These are phyloP conservation scores for Russula earlei DNA, from an alignment of 768 basidiomycete species.

Conservation along the genomic window DNA sequence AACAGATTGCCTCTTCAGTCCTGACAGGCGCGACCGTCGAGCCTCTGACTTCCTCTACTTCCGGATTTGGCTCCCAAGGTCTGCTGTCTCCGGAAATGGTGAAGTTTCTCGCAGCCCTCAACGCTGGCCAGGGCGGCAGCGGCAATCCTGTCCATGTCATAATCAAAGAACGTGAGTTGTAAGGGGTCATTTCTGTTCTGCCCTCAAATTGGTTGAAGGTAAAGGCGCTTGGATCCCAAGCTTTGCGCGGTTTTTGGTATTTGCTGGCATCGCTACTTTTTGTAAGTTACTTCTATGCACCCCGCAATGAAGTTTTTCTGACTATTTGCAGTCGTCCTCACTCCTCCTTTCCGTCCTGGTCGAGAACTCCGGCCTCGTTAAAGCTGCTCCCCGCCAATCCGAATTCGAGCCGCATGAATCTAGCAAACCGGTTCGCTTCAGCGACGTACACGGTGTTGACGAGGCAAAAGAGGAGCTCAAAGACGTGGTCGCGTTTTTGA, in stretches of 20 bases:
- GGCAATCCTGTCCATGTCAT: constrained; percentile 69
- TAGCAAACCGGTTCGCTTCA: constrained; percentile 72
- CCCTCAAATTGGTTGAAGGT: constrained; percentile 32
- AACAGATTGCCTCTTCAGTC: constrained; percentile 35
- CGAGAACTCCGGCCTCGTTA: constrained; percentile 89
- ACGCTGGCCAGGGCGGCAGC: constrained; percentile 35
- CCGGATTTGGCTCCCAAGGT: constrained; percentile 1
- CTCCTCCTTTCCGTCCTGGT: constrained; percentile 81
- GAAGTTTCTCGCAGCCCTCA: constrained; percentile 36
- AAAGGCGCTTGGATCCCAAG: constrained; percentile 60
- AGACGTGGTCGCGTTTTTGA: constrained; percentile 92
- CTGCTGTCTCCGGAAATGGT: constrained; percentile 28
- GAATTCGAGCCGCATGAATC: constrained; percentile 80
- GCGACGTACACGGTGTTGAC: constrained; percentile 94
- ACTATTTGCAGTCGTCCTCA: constrained; percentile 53
- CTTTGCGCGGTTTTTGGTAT: constrained; percentile 51
- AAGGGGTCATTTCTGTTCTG: not conserved
- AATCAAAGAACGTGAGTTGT: constrained; percentile 65
- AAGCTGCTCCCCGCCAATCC: constrained; percentile 69
- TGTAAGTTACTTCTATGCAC: constrained; percentile 36
- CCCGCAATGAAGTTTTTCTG: not conserved
- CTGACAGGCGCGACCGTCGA: constrained; percentile 21
- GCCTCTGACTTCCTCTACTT: not conserved
- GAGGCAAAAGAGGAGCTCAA: constrained; percentile 93
- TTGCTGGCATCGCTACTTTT: constrained; percentile 49